These are phyloP conservation scores for Linum lewisii DNA, from an alignment of 345 rosid species.

Conservation along the genomic window DNA sequence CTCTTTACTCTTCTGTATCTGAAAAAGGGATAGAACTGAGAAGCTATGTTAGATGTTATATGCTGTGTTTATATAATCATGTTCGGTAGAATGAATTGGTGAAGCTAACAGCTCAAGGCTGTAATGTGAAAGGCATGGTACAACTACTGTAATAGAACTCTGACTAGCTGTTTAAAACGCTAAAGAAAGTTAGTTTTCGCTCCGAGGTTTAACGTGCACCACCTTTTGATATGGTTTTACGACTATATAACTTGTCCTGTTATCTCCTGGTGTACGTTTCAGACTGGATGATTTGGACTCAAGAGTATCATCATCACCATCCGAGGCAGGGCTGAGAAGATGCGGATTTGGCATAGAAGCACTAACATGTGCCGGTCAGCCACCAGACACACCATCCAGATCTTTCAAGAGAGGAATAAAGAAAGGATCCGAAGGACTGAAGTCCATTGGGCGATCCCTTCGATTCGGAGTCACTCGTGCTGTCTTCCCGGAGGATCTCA, in stretches of 20 bases:
- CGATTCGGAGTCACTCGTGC: constrained; percentile 86
- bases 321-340: constrained; percentile 46
- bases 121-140: too few relatives aligned
- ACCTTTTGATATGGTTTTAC: too few relatives aligned
- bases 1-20: not conserved
- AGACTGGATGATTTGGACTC: constrained; percentile 98
- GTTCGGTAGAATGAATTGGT: too few relatives aligned
- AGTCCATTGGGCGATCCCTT: constrained; percentile 84
- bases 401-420: constrained; percentile 70
- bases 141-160: too few relatives aligned
- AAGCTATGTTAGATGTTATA: not conserved
- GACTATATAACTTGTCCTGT: not conserved
- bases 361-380: constrained; percentile 32
- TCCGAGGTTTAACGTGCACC: too few relatives aligned
- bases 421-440: constrained; percentile 86
- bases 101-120: too few relatives aligned
- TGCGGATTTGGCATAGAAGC: constrained; percentile 71
- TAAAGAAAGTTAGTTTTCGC: too few relatives aligned
- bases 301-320: constrained; percentile 47
- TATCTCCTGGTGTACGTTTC: constrained; percentile 14
- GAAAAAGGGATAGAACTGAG: not conserved
- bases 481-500: constrained; percentile 94
- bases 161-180: too few relatives aligned
- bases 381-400: constrained; percentile 42
- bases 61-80: not conserved